Conservation (phyloP, 176 grass and related monocot genomes). For the Dactylis glomerata region DNA sequence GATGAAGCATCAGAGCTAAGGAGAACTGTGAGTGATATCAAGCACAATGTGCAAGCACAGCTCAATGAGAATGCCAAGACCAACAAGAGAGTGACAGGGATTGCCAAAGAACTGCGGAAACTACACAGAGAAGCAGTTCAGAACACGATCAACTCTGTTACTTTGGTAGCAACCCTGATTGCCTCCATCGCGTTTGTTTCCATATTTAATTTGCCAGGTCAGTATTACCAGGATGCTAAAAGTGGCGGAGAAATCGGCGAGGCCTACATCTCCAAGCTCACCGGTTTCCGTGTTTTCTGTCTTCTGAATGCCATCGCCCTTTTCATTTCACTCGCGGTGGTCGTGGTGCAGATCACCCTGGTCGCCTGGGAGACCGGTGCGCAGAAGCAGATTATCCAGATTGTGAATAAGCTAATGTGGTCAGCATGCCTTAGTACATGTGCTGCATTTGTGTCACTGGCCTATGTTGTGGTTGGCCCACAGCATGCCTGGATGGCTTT, state of each 20-base stretch:
- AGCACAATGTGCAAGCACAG: constrained; percentile 88
- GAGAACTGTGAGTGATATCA: constrained; percentile 97
- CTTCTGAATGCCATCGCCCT: constrained; percentile 85
- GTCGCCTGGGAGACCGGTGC: constrained; percentile 96
- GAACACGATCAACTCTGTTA: constrained; percentile 98
- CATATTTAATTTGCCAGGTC: constrained; percentile 95
- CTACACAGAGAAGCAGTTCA: constrained; percentile 91
- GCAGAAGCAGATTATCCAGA: constrained; percentile 81
- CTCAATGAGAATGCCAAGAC: constrained; percentile 92
- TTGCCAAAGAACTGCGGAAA: constrained; percentile 88
- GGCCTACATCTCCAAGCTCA: constrained; percentile 52
- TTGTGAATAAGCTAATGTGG: constrained; percentile 99
- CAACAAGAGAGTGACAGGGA: constrained; percentile 81
- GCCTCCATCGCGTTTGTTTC: constrained; percentile 94
- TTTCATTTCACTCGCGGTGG: constrained; percentile 96
- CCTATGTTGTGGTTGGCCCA: constrained; percentile 87
- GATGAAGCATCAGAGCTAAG: constrained; percentile 82
- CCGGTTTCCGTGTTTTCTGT: constrained; percentile 76
- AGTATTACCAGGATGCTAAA: constrained; percentile 40
- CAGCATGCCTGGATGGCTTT: constrained; percentile 87
- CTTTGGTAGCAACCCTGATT: constrained; percentile 82
- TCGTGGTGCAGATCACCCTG: constrained; percentile 94
- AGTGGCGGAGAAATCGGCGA: constrained; percentile 35
- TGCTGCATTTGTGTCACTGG: constrained; percentile 73
- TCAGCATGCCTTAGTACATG: constrained; percentile 88